Evolutionary conservation across 75 land plant genomes (phyloP).

Genomic region (Larix kaempferi): DNA sequence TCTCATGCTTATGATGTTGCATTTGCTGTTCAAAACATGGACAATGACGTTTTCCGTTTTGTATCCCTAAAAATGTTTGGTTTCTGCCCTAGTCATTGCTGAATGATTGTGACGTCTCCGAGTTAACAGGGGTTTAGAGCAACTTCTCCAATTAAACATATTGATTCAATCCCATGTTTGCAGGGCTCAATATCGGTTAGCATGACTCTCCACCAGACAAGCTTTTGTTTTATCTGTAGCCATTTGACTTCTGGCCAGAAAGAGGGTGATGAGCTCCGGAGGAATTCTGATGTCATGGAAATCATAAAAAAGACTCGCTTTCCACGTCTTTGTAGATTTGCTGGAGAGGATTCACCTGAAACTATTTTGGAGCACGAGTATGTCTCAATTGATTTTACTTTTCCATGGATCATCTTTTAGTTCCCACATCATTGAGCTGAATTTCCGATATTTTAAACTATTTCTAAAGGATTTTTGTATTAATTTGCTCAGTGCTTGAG

Average conservation of each 20-base stretch:
- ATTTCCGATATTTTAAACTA: neutral
- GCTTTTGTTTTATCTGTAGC: constrained; percentile 89
- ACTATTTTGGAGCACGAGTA: constrained; percentile 92
- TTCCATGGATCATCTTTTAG: neutral
- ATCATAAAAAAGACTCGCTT: constrained; percentile 83
- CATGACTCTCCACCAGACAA: constrained; percentile 85
- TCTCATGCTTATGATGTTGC: neutral
- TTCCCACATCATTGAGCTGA: neutral
- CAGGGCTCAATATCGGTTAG: constrained; percentile 96
- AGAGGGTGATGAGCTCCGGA: constrained; percentile 90
- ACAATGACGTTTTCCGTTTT: constrained; percentile 4
- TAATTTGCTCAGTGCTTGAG: neutral
- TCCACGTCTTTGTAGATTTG: constrained; percentile 45
- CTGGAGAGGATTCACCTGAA: constrained; percentile 62
- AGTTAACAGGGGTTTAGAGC: neutral
- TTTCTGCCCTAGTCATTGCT: neutral
- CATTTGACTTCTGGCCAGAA: constrained; percentile 94
- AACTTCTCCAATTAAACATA: neutral
- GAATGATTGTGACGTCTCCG: neutral
- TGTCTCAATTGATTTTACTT: constrained; percentile 14
- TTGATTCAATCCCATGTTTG: constrained; percentile 5
- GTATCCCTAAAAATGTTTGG: neutral
- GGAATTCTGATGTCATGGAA: constrained; percentile 89
- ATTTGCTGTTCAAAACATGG: constrained; percentile 5
- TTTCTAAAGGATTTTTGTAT: neutral